These are phyloP conservation scores for Candida pseudocylindracea DNA, from an alignment of 1,139 yeast species.

Conservation along the genomic window DNA sequence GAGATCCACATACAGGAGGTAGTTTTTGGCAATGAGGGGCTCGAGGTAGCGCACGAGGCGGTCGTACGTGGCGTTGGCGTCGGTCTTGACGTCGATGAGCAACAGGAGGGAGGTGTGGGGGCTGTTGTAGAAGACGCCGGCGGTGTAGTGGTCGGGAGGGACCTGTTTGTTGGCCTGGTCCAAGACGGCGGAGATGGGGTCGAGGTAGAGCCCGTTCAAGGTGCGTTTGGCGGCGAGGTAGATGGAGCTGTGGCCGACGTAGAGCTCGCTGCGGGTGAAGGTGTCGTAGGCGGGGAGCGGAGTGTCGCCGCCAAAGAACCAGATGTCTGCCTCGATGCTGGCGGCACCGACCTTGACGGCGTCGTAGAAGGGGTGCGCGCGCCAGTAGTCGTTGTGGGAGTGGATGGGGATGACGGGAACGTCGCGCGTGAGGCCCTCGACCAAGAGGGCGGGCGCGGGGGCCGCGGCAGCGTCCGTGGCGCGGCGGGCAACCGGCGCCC, in stretches of 20 bases:
- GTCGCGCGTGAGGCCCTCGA: conserved; percentile 22
- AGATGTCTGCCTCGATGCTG: conserved; percentile 54
- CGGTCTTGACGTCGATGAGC: conserved; percentile 21
- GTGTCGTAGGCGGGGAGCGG: conserved; percentile 3
- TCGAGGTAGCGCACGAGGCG: conserved; percentile 10
- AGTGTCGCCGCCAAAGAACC: conserved; percentile 16
- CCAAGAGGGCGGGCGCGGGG: too few relatives aligned
- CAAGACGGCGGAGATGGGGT: conserved; percentile 25
- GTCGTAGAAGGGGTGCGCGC: conserved; percentile 34
- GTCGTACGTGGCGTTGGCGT: conserved; percentile 12
- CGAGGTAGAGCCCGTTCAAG: conserved; percentile 26
- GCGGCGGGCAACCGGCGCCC: too few relatives aligned
- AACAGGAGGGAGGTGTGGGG: conserved; percentile 17
- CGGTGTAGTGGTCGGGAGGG: conserved; percentile 5
- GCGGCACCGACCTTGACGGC: conserved; percentile 36
- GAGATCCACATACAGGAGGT: conserved; percentile 13
- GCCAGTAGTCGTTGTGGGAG: conserved; percentile 65
- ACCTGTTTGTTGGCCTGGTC: conserved; percentile 18
- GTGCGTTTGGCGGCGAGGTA: conserved; percentile 22
- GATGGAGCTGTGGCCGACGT: conserved; percentile 41
- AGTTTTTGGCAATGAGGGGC: conserved; percentile 12
- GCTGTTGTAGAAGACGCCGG: conserved; percentile 15
- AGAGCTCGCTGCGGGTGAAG: conserved; percentile 17
- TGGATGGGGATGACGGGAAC: conserved; percentile 30
- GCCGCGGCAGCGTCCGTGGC: too few relatives aligned